Conservation (phyloP, 2,329 filamentous ascomycete species). For the Aspergillus pseudotamarii region DNA sequence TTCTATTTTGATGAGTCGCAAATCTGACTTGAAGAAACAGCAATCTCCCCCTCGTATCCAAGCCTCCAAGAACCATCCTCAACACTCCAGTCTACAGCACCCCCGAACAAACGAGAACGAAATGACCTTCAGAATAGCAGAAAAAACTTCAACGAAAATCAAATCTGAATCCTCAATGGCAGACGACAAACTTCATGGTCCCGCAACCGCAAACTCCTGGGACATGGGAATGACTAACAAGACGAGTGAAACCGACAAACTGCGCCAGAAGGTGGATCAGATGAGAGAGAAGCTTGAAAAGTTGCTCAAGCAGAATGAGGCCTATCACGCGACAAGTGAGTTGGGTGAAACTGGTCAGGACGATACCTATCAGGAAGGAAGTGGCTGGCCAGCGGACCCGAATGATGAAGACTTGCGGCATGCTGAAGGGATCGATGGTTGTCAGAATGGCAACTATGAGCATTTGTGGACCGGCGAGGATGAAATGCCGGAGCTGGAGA, state of each 20-base stretch:
- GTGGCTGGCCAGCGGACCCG: background rate
- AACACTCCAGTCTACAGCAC: background rate
- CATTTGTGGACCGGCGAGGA: background rate
- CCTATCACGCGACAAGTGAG: background rate
- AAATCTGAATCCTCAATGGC: background rate
- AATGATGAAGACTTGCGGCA: background rate
- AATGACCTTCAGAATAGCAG: background rate
- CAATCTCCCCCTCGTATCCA: background rate
- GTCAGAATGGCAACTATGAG: background rate
- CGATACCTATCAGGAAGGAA: slow-evolving; percentile 9
- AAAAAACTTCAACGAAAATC: background rate
- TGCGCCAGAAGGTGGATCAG: background rate
- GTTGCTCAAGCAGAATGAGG: background rate
- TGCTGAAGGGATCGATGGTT: no score
- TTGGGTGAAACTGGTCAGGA: slow-evolving; percentile 7
- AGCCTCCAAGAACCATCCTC: no score
- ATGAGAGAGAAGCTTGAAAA: background rate
- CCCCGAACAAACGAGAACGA: background rate
- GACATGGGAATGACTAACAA: background rate
- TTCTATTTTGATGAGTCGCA: background rate
- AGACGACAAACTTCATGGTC: background rate
- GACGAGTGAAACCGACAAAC: background rate
- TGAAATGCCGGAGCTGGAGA: background rate
- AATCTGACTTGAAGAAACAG: background rate
- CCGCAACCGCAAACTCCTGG: background rate